Evolutionary conservation across 2,329 filamentous ascomycete species (phyloP).

Genomic region (Fusarium proliferatum): DNA sequence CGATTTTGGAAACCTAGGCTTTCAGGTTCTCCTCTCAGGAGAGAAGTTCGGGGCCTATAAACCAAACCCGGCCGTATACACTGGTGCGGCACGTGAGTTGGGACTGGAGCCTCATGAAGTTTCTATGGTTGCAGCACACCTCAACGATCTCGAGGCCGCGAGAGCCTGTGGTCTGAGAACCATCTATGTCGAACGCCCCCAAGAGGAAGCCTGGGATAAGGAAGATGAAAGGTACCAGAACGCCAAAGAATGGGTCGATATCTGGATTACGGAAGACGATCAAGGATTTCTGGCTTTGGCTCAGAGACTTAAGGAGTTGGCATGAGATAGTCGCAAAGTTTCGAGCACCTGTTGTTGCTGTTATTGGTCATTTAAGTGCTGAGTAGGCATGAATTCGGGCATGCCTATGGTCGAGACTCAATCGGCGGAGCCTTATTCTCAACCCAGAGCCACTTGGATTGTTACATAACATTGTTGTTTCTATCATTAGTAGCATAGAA

Average conservation of each 20-base stretch:
- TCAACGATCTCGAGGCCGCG: conserved; percentile 75
- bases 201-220: conserved; percentile 71
- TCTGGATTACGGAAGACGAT: conserved; percentile 52
- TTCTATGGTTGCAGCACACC: conserved; percentile 81
- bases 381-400: neutral
- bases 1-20: conserved; percentile 67
- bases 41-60: conserved; percentile 82
- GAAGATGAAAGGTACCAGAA: conserved; percentile 63
- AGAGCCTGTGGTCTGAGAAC: conserved; percentile 73
- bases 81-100: conserved; percentile 71
- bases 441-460: neutral
- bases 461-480: neutral
- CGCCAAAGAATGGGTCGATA: conserved; percentile 58
- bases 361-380: neutral
- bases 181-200: conserved; percentile 76
- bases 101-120: conserved; percentile 69
- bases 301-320: conserved; percentile 40
- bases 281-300: conserved; percentile 49
- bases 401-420: neutral
- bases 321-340: neutral
- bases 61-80: conserved; percentile 74
- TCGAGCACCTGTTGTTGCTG: neutral
- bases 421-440: neutral
- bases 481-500: neutral
- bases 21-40: conserved; percentile 71